Evolutionary conservation across 2,329 filamentous ascomycete genomes (phyloP).

Genomic region (Penicillium frequentans): DNA sequence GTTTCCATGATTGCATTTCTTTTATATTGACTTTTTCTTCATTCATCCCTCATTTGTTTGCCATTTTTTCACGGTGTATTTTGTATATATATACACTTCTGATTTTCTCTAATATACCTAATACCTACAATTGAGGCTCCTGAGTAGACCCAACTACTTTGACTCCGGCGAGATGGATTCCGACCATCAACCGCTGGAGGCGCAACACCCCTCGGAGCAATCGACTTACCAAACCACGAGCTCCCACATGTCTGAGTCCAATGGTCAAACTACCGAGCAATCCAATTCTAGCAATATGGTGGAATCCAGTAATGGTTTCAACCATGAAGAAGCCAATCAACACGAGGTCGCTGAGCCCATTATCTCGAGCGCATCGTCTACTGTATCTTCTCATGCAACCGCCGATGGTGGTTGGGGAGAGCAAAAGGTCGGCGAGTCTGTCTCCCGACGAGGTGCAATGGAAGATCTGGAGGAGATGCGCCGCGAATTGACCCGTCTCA

Average conservation of each 20-base stretch:
- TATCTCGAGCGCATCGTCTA: slow-evolving; percentile 15
- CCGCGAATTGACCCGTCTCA: slow-evolving; percentile 56
- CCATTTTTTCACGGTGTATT: background rate
- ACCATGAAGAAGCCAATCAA: slow-evolving; percentile 3
- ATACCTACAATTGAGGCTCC: slow-evolving; percentile 9
- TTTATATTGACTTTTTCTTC: background rate
- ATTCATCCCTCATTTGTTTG: background rate
- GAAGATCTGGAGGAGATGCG: slow-evolving; percentile 61
- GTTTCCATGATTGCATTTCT: background rate
- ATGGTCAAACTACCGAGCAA: background rate
- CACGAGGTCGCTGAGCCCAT: slow-evolving; percentile 4
- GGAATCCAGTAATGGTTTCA: background rate
- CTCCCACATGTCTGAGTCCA: background rate
- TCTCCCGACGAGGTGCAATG: slow-evolving; percentile 56
- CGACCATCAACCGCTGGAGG: slow-evolving; percentile 14
- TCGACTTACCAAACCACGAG: background rate
- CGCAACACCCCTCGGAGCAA: slow-evolving; percentile 6
- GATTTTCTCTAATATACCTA: slow-evolving; percentile 10
- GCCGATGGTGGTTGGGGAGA: slow-evolving; percentile 63
- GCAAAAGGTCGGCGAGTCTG: slow-evolving; percentile 55
- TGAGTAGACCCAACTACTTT: background rate
- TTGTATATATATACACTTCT: slow-evolving; percentile 10
- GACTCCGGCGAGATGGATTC: slow-evolving; percentile 21
- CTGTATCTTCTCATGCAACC: slow-evolving; percentile 17
- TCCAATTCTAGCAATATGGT: background rate